These are phyloP conservation scores for Durio zibethinus DNA, from an alignment of 345 rosid genomes.

Conservation along the genomic window DNA sequence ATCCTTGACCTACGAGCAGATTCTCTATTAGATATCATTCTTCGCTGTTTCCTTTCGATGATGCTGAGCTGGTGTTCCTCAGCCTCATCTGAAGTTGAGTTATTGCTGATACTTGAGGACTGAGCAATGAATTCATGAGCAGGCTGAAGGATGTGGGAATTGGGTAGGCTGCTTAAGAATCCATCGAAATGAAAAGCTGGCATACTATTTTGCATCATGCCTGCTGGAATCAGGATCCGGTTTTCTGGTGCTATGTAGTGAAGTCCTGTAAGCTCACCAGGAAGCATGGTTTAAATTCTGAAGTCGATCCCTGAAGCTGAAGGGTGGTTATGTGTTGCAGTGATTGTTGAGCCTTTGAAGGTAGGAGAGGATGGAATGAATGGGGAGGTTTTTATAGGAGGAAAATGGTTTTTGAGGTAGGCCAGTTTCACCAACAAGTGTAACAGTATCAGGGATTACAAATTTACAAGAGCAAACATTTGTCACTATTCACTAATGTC, in stretches of 20 bases:
- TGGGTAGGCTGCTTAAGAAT: constrained; percentile 34
- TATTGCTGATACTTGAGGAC: constrained; percentile 55
- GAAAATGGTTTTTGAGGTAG: constrained; percentile 26
- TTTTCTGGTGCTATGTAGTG: constrained; percentile 45
- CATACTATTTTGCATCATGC: constrained; percentile 27
- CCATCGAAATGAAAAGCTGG: constrained; percentile 47
- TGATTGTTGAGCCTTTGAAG: constrained; percentile 17
- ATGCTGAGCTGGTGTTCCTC: constrained; percentile 53
- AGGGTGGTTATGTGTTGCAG: constrained; percentile 14
- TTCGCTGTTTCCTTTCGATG: constrained; percentile 82
- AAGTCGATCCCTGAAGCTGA: constrained; percentile 9
- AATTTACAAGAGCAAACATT: constrained; percentile 19
- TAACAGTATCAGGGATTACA: constrained; percentile 25
- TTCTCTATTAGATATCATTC: constrained; percentile 96
- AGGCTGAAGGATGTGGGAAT: constrained; percentile 31
- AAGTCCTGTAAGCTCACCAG: constrained; percentile 49
- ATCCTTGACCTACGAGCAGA: constrained; percentile 95
- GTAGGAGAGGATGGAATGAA: constrained; percentile 32
- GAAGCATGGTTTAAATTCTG: constrained; percentile 39
- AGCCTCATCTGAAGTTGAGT: constrained; percentile 80
- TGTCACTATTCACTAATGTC: constrained; percentile 3
- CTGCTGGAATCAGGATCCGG: constrained; percentile 24
- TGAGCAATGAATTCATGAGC: constrained; percentile 35
- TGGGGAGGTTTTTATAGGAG: constrained; percentile 51
- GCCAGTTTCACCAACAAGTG: constrained; percentile 26